Percentiles rank a stretch among this genome's conserved stretches.
Evolutionary conservation across 805 yeast genomes (phyloP).

Genomic region (Barnettozyma wickerhamii): DNA sequence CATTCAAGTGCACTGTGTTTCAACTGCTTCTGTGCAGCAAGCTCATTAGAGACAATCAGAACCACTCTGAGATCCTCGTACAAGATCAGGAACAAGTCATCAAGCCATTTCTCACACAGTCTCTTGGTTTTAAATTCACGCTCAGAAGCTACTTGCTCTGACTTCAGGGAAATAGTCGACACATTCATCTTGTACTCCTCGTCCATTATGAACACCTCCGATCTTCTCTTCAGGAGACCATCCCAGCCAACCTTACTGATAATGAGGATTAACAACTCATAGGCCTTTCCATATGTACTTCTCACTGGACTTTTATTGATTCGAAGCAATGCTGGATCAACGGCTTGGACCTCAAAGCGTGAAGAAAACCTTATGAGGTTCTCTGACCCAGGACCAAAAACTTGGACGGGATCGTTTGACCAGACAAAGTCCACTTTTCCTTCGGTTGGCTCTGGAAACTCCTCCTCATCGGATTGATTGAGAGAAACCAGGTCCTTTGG

Average conservation of each 20-base stretch:
- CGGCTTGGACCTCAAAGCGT: conserved; percentile 33
- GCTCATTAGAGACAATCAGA: conserved; percentile 29
- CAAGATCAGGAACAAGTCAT: conserved; percentile 62
- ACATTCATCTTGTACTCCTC: conserved; percentile 48
- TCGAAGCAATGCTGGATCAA: conserved; percentile 44
- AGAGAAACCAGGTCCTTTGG: conserved; percentile 39
- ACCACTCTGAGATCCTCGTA: conserved; percentile 57
- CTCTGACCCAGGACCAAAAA: conserved; percentile 25
- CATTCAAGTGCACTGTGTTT: conserved; percentile 67
- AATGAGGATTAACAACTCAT: conserved; percentile 66
- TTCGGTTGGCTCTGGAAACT: conserved; percentile 48
- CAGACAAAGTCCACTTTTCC: conserved; percentile 49
- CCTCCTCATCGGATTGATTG: conserved; percentile 39
- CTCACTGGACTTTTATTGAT: conserved; percentile 48
- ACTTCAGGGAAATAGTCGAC: conserved; percentile 19
- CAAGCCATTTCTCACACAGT: conserved; percentile 76
- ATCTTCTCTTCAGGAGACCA: conserved; percentile 57
- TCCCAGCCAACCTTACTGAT: conserved; percentile 81
- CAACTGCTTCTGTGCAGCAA: conserved; percentile 20
- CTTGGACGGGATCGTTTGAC: conserved; percentile 28
- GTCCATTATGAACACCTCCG: conserved; percentile 77
- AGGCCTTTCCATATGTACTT: conserved; percentile 56
- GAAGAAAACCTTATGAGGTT: conserved; percentile 21
- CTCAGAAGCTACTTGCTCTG: conserved; percentile 4
- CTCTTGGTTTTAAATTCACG: conserved; percentile 36